Base-by-base conservation (phyloP, 768 basidiomycete species). In the Xerocomus brunneocitrinus region DNA sequence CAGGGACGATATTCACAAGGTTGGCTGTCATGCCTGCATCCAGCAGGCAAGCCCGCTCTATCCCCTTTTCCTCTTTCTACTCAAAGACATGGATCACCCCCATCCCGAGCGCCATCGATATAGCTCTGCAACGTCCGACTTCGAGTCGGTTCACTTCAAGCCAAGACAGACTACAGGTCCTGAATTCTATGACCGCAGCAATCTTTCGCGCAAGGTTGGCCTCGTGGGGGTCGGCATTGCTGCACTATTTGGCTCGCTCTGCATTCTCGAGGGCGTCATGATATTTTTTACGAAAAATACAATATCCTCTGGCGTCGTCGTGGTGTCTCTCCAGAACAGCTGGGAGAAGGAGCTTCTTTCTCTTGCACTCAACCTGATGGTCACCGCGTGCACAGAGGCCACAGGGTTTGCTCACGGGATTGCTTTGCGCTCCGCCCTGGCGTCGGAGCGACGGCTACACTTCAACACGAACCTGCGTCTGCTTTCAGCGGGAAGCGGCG, bases 131-230 rank as follows among this genome's bases (percentile, higher is more conserved):
- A 40, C 52, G 0, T 34, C 55, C 12, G 60, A 60, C 56, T 69
- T 55, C 6, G 65, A 65, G 45, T 56, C 58, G n/a, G 53, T 63
- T n/a, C 5, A 53, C 38, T 60, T 61, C 50, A 56, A 60, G 43
- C 47, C 38, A 24, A 67, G 52, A 41, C 62, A 59, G 24, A 63
- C 57, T 5, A 50, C 65, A 5, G 56, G 65, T 4, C 58, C 59
- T 46, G 61, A 67, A n/a, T 65, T 65, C 35, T 69, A 66, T 38
- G 62, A 69, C 43, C 62, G 62, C 31, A 64, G 67, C 52, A 52
- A 58, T 8, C 46, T 54, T 8, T 62, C 64, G 16, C 66, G 69
- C 47, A 55, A 24, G 35, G n/a, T 59, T 3, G 56, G 59, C 50
- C 61, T 69, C 46, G 49, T 58, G 13, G 67, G 69, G 12, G 50